A percentile compares a stretch with the other conserved stretches of the same genome.
phyloP scores from a whole-genome alignment of 768 basidiomycete species.

The Tricholoma terreum region DNA sequence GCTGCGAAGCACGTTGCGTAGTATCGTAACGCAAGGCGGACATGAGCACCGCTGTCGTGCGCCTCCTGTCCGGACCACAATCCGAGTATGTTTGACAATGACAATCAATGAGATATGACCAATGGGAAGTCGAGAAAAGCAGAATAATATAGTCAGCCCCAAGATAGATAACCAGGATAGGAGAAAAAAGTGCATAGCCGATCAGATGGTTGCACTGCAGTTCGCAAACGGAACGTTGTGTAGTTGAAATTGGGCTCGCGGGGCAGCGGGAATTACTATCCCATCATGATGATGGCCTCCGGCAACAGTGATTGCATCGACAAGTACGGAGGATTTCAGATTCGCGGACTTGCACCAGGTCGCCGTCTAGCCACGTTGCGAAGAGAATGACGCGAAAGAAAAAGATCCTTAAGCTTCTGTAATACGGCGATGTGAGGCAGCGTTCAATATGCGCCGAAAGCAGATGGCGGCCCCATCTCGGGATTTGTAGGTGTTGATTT shows the following conservation, averaged over 20 bases:
- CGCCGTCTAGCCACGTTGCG: conserved; percentile 10
- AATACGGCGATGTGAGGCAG: background rate
- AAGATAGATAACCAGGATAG: conserved; percentile 12
- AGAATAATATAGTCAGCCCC: conserved; percentile 5
- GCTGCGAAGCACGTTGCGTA: conserved; percentile 1
- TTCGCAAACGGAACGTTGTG: conserved; percentile 5
- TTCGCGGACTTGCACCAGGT: conserved; percentile 7
- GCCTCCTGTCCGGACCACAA: conserved; percentile 7
- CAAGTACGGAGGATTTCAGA: conserved; percentile 12
- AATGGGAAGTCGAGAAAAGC: conserved; percentile 10
- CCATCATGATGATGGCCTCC: conserved; percentile 5
- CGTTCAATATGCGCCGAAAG: background rate
- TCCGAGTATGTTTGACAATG: conserved; percentile 17
- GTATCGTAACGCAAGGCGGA: conserved; percentile 12
- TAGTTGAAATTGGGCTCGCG: conserved; percentile 13
- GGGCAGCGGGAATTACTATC: conserved; percentile 13
- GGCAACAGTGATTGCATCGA: conserved; percentile 3
- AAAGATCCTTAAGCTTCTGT: conserved; percentile 10
- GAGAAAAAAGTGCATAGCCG: conserved; percentile 5
- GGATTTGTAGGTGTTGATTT: background rate
- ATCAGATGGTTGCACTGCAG: conserved; percentile 3
- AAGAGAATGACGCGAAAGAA: conserved; percentile 2
- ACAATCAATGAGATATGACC: conserved; percentile 15
- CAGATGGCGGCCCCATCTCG: background rate
- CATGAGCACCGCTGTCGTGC: conserved; percentile 12